These are phyloP conservation scores for Hordeum pubiflorum DNA, from an alignment of 202 grass and related monocot genomes.

Conservation along the genomic window DNA sequence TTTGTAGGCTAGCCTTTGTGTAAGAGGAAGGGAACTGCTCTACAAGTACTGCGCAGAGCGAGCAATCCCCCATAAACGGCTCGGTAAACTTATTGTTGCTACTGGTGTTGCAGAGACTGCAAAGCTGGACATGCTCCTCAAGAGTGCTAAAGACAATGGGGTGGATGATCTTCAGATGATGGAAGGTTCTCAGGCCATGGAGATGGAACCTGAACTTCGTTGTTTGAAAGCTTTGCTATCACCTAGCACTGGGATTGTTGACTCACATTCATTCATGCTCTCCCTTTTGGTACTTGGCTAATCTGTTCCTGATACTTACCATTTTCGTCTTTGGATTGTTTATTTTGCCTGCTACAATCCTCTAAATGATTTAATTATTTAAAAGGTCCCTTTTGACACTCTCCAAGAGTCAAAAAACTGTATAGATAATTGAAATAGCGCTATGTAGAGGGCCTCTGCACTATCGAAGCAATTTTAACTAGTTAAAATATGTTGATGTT, in stretches of 20 bases:
- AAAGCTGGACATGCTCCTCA: constrained; percentile 63
- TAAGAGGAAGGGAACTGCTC: constrained; percentile 81
- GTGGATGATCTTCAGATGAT: constrained; percentile 77
- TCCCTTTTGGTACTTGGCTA: constrained; percentile 66
- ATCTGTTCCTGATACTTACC: not conserved
- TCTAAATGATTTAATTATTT: not conserved
- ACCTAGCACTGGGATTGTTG: constrained; percentile 79
- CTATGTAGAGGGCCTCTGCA: not conserved
- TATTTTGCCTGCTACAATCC: not conserved
- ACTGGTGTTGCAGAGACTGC: constrained; percentile 58
- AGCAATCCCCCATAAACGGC: constrained; percentile 66
- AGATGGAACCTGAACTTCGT: constrained; percentile 78
- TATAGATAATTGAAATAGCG: not conserved
- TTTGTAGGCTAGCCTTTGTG: constrained; percentile 70
- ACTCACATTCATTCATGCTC: constrained; percentile 84
- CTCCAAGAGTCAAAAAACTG: not conserved
- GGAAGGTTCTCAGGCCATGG: constrained; percentile 57
- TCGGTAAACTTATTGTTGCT: constrained; percentile 82
- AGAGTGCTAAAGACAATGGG: constrained; percentile 51
- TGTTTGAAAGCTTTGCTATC: constrained; percentile 79
- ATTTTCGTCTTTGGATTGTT: not conserved
- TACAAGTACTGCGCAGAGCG: constrained; percentile 78
- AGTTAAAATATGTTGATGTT: not conserved
- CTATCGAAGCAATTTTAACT: not conserved
- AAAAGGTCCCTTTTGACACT: not conserved